phyloP scores from a whole-genome alignment of 208 protist genomes.

The Tritrichomonas musculus region DNA sequence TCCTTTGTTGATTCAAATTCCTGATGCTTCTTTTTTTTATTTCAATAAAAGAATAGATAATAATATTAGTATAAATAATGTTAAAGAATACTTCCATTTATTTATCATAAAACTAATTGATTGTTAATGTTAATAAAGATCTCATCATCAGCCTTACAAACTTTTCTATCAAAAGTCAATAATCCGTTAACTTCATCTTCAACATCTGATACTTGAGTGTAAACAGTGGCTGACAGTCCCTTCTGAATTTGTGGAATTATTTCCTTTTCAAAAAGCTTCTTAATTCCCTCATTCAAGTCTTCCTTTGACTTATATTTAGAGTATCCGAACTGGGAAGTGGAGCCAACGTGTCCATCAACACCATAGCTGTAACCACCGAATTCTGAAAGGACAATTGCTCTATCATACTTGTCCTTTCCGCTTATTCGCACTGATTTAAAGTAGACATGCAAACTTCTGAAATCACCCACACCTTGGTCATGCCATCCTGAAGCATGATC shows the following conservation, averaged over 20 bases:
- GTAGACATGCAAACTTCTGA: slow-evolving; percentile 29
- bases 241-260: background rate
- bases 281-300: background rate
- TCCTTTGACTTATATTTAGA: background rate
- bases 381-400: slow-evolving; percentile 27
- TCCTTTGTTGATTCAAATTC: no score
- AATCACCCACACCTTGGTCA: background rate
- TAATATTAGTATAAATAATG: no score
- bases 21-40: no score
- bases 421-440: background rate
- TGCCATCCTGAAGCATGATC: slow-evolving; percentile 33
- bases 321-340: background rate
- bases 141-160: background rate
- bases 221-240: slow-evolving; percentile 32
- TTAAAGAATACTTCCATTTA: background rate
- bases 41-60: no score
- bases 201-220: slow-evolving; percentile 35
- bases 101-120: background rate
- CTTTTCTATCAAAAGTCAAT: background rate
- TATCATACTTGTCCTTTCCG: background rate
- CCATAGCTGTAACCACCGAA: background rate
- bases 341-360: background rate
- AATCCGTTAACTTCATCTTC: slow-evolving; percentile 37
- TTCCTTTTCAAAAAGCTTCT: background rate
- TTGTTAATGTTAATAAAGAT: background rate